Base-by-base conservation (phyloP, 208 protist genomes). In the Wallacemonas sp. region DNA sequence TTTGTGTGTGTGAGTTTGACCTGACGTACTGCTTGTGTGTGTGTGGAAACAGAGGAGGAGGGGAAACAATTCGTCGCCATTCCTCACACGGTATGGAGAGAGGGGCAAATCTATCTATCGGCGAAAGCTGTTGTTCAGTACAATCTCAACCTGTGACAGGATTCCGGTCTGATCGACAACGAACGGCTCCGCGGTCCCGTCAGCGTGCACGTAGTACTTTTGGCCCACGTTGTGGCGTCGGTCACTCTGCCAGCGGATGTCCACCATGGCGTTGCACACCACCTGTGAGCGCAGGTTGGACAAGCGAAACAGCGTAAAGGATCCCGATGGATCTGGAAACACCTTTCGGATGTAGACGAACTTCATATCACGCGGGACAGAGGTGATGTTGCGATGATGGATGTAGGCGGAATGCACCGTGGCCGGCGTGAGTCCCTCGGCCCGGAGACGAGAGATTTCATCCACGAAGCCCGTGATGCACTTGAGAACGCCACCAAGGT, bases 181-280 rank as follows among this genome's bases (percentile, higher is more conserved):
- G 74, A 95, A 95, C 9, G 90, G 90, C 70, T 93, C 87, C 6
- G 85, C 76, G 11, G 77, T 79, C 23, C 90, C 90, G 54, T 93
- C 83, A 0, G 85, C 71, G 61, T 92, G 78, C 32, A 95, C 81
- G 77, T 95, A 95, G 61, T 95, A 95, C 67, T 90, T 92, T 61
- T 90, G 85, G 19, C 87, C 90, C 27, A 95, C 83, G 71, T 95
- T 90, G 66, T 92, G 80, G 5, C 78, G 75, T 24, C 85, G 82
- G 68, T 95, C 90, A 44, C 87, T 93, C 75, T 95, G 90, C 87
- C 90, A 95, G 54, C 90, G 90, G 58, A 95, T 93, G 68, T 95
- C 90, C 16, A 93, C 69, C 68, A 88, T 77, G 19, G 85, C 80
- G 68, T 87, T 92, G 72, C 82, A 95, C 26, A 93, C 73, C 12